Evolutionary conservation across 2,329 filamentous ascomycete species (phyloP).

Genomic region (Fusarium xyrophilum): DNA sequence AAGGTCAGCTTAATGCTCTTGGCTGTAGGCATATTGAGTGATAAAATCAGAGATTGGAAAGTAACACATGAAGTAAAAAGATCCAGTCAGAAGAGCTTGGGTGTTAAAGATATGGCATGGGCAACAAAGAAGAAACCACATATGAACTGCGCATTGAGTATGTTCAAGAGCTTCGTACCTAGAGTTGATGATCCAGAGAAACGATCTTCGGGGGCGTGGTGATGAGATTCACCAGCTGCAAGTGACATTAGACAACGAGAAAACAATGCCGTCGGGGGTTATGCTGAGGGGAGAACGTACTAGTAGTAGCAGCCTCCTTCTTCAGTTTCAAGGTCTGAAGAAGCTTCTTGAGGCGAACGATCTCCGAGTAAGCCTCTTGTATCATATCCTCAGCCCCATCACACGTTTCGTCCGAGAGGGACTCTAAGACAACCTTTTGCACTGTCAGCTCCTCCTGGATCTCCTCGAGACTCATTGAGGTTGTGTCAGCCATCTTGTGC

Average conservation of each 20-base stretch:
- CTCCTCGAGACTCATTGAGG: conserved; percentile 34
- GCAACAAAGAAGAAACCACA: not conserved
- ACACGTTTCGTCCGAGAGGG: conserved; percentile 44
- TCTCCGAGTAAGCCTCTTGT: conserved; percentile 37
- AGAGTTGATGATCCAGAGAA: not conserved
- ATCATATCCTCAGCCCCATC: conserved; percentile 45
- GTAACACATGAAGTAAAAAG: not conserved
- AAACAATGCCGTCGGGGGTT: not conserved
- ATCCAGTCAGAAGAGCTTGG: not conserved
- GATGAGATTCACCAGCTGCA: not conserved
- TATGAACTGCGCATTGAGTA: not conserved
- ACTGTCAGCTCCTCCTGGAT: conserved; percentile 53
- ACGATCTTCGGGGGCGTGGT: not conserved
- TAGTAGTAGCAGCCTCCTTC: not conserved
- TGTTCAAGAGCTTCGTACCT: conserved; percentile 16
- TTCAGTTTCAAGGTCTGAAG: conserved; percentile 31
- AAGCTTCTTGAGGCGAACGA: conserved; percentile 45
- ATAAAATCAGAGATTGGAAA: not conserved
- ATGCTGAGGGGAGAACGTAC: conserved; percentile 4
- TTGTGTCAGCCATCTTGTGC: conserved; percentile 29
- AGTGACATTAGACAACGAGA: not conserved
- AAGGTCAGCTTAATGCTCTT: conserved; percentile 16
- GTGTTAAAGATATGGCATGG: not conserved
- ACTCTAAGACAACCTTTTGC: conserved; percentile 52
- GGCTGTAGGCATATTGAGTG: not conserved